Base-by-base conservation (phyloP, 805 yeast genomes). In the Yamadazyma ubonensis region DNA sequence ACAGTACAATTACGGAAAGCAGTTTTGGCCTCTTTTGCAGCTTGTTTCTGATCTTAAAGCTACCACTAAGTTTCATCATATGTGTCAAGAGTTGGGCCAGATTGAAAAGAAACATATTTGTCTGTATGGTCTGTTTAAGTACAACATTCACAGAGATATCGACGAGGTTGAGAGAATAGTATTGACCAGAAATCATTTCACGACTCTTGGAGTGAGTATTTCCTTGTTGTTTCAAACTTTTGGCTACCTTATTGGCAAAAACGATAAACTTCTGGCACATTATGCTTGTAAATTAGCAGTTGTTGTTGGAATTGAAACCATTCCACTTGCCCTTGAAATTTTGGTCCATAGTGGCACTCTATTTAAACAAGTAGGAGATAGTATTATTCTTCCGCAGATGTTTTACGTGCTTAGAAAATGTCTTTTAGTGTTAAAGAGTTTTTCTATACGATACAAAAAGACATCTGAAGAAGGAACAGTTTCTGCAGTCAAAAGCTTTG, bases 341-440 rank as follows among this genome's bases (percentile, higher is more conserved):
- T 48, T 67, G n/a, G 47, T 47, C 20, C 58, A 66, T 41, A 53
- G 61, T 37, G 36, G 48, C 0, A 20, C 42, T 1, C 62, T 65
- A 45, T 73, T 75, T 50, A 68, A 27, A n/a, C 26, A 38, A 12
- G 15, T 70, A 0, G 63, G 67, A 3, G 72, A 64, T 27, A 55
- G 62, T 29, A 48, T 65, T 5, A 33, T 76, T 18, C 71, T 65
- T 37, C 77, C 79, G 14, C 34, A 53, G 6, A 14, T 62, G 4
- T 54, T 57, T 22, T 35, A 44, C 22, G 39, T 49, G 27, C 45
- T 54, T 29, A 65, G 61, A 36, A 58, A 54, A 42, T 42, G 52
- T 3, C 45, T 48, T 16, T 64, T 60, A 34, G 28, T 63, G 6
- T 37, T 41, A 22, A 51, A 62, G 9, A 48, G 60, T 2, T 29